These are phyloP conservation scores for Senna siamea DNA, from an alignment of 306 rosid genomes.

Conservation along the genomic window DNA sequence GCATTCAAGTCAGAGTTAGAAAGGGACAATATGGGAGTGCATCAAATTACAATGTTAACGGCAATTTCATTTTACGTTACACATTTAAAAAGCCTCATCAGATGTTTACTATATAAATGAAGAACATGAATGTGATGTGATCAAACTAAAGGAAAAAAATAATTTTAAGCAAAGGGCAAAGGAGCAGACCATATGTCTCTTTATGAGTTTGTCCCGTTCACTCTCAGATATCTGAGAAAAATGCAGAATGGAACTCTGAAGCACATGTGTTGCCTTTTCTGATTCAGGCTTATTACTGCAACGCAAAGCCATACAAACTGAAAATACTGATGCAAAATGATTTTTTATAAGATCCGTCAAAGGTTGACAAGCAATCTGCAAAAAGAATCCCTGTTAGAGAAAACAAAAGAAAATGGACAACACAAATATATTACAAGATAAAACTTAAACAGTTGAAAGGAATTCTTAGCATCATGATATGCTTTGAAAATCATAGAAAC, in stretches of 20 bases:
- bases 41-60: not conserved
- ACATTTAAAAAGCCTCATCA: not conserved
- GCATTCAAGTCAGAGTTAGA: not conserved
- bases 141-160: slow-evolving; percentile 16
- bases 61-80: not conserved
- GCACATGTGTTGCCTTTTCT: slow-evolving; percentile 68
- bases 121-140: not conserved
- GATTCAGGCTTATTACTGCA: slow-evolving; percentile 70
- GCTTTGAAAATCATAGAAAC: slow-evolving; percentile 1
- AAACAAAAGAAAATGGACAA: slow-evolving; percentile 29
- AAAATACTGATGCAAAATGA: slow-evolving; percentile 77
- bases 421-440: not conserved
- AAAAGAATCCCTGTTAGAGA: slow-evolving; percentile 39
- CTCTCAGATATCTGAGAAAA: slow-evolving; percentile 76
- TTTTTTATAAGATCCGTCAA: slow-evolving; percentile 60
- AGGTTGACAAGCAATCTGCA: slow-evolving; percentile 80
- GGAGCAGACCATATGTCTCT: slow-evolving; percentile 77
- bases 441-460: not conserved
- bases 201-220: slow-evolving; percentile 84
- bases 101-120: not conserved
- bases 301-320: slow-evolving; percentile 77
- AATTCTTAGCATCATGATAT: not conserved
- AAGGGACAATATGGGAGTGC: not conserved
- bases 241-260: slow-evolving; percentile 75
- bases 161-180: slow-evolving; percentile 20